Percentiles rank a stretch among this genome's conserved stretches.
Conservation (phyloP, 2,329 filamentous ascomycete species). For the Colletotrichum lupini region DNA sequence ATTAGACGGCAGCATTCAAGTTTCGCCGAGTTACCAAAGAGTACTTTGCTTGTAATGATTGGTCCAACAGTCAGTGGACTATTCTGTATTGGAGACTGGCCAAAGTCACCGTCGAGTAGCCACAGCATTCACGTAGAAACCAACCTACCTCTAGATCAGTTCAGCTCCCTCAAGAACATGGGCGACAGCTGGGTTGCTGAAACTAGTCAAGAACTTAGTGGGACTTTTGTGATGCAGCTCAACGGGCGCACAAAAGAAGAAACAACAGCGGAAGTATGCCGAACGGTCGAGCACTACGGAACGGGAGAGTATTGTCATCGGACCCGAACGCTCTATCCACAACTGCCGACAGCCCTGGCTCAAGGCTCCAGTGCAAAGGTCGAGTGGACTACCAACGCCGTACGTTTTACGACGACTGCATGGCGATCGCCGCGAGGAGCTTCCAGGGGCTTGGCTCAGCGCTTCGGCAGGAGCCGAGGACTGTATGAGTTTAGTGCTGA, state of each 20-base stretch:
- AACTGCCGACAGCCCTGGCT: background rate
- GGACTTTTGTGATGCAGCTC: background rate
- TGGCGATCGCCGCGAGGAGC: background rate
- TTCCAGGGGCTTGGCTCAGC: slow-evolving; percentile 2
- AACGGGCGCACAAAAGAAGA: background rate
- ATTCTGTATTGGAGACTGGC: background rate
- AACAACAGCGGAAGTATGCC: background rate
- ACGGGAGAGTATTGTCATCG: background rate
- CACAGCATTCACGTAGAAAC: background rate
- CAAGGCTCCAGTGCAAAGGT: background rate
- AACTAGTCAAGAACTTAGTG: background rate
- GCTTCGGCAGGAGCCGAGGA: slow-evolving; percentile 22
- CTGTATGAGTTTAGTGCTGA: slow-evolving; percentile 2
- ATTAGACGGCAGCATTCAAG: background rate
- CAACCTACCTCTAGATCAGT: background rate
- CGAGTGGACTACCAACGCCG: background rate
- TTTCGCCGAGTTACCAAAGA: background rate
- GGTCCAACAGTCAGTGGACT: background rate
- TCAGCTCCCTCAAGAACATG: background rate
- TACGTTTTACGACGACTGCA: background rate
- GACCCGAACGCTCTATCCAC: background rate
- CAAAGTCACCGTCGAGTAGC: background rate
- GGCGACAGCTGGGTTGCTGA: background rate
- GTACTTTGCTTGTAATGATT: background rate
- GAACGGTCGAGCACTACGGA: background rate